Conservation (phyloP, 177 flowering plant genomes). For the Telopea speciosissima region DNA sequence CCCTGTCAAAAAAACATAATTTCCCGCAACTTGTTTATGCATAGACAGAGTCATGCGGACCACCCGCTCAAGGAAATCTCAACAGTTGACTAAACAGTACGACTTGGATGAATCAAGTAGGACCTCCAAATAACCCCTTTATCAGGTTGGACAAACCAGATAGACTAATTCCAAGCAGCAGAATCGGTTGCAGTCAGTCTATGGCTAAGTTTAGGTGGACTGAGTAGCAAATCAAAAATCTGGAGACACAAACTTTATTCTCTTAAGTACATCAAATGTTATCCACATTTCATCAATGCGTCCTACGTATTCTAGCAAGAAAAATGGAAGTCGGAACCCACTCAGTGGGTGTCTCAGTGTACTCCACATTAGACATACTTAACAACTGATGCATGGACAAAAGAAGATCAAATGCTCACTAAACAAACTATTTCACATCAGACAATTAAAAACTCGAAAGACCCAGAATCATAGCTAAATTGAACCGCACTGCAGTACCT, state of each 20-base stretch:
- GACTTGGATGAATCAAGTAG: not conserved
- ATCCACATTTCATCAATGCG: not conserved
- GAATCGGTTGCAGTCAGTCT: too few species aligned
- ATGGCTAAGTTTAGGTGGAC: too few species aligned
- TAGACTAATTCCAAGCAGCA: too few species aligned
- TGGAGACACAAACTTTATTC: not conserved
- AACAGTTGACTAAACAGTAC: not conserved
- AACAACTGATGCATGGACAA: not conserved
- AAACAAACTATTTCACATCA: not conserved
- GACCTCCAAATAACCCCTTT: not conserved
- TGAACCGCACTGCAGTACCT: conserved; percentile 30
- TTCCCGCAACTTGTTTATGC: not conserved
- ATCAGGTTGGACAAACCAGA: not conserved
- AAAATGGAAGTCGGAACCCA: too few species aligned
- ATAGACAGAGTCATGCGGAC: not conserved
- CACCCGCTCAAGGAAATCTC: not conserved
- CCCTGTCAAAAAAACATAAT: not conserved
- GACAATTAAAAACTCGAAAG: not conserved
- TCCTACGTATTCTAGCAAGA: not conserved
- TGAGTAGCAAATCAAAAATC: not conserved
- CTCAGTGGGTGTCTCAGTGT: not conserved
- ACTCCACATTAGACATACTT: not conserved
- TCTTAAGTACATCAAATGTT: not conserved
- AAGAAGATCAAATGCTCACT: not conserved
- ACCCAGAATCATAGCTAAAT: conserved; percentile 3